A percentile compares a stretch with the other conserved stretches of the same genome.
Evolutionary conservation across 345 rosid genomes (phyloP).

Genomic region (Limnanthes douglasii): DNA sequence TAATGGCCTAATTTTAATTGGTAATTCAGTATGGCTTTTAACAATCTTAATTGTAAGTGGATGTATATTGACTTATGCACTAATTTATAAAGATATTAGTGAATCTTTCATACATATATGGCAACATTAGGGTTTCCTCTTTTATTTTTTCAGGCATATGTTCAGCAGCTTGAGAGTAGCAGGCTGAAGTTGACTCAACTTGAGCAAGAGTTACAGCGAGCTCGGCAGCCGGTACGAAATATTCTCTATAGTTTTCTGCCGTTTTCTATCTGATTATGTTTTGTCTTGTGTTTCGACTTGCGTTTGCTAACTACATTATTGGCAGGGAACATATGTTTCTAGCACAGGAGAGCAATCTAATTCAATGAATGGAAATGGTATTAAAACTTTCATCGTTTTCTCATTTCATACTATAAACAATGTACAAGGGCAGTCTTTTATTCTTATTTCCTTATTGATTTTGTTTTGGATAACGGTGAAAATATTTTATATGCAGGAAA

Average conservation of each 20-base stretch:
- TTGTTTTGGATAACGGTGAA: too few species aligned
- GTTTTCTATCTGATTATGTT: conserved; percentile 3
- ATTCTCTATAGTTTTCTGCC: neutral
- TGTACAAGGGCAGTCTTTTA: too few species aligned
- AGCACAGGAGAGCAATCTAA: conserved; percentile 84
- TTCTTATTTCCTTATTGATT: too few species aligned
- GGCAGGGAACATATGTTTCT: conserved; percentile 66
- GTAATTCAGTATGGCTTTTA: too few species aligned
- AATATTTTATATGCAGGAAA: too few species aligned
- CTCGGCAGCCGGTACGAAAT: conserved; percentile 75
- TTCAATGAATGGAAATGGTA: conserved; percentile 92
- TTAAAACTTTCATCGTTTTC: too few species aligned
- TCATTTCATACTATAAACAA: too few species aligned
- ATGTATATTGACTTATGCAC: neutral
- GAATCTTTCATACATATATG: conserved; percentile 3
- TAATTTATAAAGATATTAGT: too few species aligned
- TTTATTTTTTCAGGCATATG: conserved; percentile 49
- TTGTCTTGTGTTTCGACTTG: neutral
- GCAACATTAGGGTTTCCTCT: conserved; percentile 2
- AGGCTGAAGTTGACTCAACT: conserved; percentile 76
- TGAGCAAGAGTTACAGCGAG: conserved; percentile 91
- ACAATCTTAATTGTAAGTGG: too few species aligned
- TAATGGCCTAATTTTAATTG: too few species aligned
- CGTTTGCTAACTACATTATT: conserved; percentile 4
- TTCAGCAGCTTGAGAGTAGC: conserved; percentile 92